Conservation (phyloP, 371 early-diverging fungal species). For the Haplosporangium sp. region DNA sequence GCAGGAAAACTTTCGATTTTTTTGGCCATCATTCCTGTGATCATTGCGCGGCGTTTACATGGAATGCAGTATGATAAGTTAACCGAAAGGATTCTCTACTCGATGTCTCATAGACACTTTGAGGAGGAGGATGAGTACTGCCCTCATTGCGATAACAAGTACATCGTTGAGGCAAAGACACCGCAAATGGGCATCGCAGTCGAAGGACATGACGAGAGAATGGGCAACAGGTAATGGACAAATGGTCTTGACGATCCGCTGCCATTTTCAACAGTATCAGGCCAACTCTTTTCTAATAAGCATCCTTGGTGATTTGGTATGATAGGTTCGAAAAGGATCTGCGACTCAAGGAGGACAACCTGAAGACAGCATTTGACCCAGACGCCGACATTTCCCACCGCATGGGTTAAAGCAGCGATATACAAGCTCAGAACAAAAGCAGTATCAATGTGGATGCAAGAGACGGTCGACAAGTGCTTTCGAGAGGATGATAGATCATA, state of each 20-base stretch:
- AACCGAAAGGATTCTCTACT: no score
- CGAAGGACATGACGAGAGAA: constrained; percentile 92
- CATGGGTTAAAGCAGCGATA: constrained; percentile 17
- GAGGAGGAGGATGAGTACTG: constrained; percentile 97
- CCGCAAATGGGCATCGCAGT: constrained; percentile 86
- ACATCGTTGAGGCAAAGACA: constrained; percentile 91
- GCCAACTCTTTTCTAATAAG: no score
- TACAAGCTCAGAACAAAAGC: no score
- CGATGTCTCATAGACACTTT: constrained; percentile 68
- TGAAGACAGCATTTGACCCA: constrained; percentile 36
- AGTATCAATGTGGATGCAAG: background rate
- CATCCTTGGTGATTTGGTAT: no score
- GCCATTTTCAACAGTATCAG: no score
- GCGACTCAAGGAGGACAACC: constrained; percentile 43
- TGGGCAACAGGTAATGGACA: constrained; percentile 66
- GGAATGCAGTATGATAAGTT: no score
- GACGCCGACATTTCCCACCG: constrained; percentile 34
- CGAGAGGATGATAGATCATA: background rate
- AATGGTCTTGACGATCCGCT: background rate
- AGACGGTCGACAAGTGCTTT: background rate
- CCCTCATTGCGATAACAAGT: constrained; percentile 98
- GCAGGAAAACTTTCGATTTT: background rate
- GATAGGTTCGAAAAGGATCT: constrained; percentile 53
- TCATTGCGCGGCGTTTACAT: background rate
- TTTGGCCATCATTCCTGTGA: background rate